Base-by-base conservation (phyloP, 129 eudicot species). In the Arctium lappa region DNA sequence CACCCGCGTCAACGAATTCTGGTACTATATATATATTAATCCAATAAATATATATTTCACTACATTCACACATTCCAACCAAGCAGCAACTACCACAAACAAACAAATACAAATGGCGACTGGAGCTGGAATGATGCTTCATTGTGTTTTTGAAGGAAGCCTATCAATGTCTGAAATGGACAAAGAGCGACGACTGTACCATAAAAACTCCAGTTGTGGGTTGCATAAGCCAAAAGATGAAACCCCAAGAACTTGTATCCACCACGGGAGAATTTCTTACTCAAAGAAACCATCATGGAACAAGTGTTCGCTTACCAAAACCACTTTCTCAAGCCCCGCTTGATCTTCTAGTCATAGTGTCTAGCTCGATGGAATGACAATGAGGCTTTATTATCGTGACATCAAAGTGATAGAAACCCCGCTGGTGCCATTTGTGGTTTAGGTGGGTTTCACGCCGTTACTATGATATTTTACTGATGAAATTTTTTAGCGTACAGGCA, bases 201-300 rank as follows among this genome's bases (percentile, higher is more conserved):
- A 74, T 74, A 74, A 74, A 74, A n/a, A 75, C 79, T 75, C 68
- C 79, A 75, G 9, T 22, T 75, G 79, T 75, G 65, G 1, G 37
- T 53, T 75, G 33, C 79, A 44, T 53, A 75, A 46, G 66, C 27
- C 33, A 22, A 75, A 22, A 27, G 72, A 83, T 37, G 80, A 68
- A 69, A 36, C 2, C 56, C 62, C 81, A 18, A 56, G n/a, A n/a
- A n/a, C n/a, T n/a, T n/a, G n/a, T n/a, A n/a, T n/a, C n/a, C n/a
- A n/a, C n/a, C n/a, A n/a, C n/a, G n/a, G n/a, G n/a, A n/a, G n/a
- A n/a, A n/a, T n/a, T n/a, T n/a, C n/a, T n/a, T n/a, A n/a, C n/a
- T n/a, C n/a, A n/a, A n/a, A n/a, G n/a, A n/a, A n/a, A n/a, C n/a
- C n/a, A n/a, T n/a, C n/a, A n/a, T n/a, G n/a, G n/a, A n/a, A n/a